phyloP scores from a whole-genome alignment of 768 basidiomycete species.

The Boletus tomentosulus region DNA sequence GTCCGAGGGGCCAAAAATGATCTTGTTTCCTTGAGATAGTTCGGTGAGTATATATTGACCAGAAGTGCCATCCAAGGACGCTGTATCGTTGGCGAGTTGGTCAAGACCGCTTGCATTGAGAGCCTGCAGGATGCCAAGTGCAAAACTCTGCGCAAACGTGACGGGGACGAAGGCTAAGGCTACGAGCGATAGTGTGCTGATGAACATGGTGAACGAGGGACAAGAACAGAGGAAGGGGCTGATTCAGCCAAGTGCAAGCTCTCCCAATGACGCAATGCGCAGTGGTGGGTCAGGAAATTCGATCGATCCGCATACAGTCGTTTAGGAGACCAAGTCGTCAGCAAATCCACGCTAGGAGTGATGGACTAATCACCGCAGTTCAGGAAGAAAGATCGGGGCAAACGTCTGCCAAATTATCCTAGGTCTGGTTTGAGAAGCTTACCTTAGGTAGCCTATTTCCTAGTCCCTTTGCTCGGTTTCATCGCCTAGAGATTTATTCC shows the following conservation, averaged over 20 bases:
- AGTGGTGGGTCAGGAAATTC: constrained; percentile 2
- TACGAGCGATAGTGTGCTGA: neutral
- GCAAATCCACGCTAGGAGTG: neutral
- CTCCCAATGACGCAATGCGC: constrained; percentile 30
- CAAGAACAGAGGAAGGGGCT: neutral
- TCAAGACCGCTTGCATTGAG: constrained; percentile 40
- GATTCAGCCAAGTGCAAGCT: neutral
- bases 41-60: constrained; percentile 43
- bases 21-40: constrained; percentile 42
- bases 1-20: constrained; percentile 57
- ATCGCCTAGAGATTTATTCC: too few relatives aligned
- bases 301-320: neutral
- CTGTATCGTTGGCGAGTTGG: constrained; percentile 37
- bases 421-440: too few relatives aligned
- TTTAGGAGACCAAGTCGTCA: neutral
- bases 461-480: too few relatives aligned
- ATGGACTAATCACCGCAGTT: too few relatives aligned
- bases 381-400: too few relatives aligned
- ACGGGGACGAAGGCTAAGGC: constrained; percentile 24
- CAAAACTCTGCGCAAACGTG: constrained; percentile 31
- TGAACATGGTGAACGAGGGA: constrained; percentile 18
- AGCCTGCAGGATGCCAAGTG: constrained; percentile 33
- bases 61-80: constrained; percentile 40
- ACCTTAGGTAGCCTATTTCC: too few relatives aligned
- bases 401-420: too few relatives aligned